These are phyloP conservation scores for Talaromyces stipitatus DNA, from an alignment of 495 filamentous ascomycete species.

Conservation along the genomic window DNA sequence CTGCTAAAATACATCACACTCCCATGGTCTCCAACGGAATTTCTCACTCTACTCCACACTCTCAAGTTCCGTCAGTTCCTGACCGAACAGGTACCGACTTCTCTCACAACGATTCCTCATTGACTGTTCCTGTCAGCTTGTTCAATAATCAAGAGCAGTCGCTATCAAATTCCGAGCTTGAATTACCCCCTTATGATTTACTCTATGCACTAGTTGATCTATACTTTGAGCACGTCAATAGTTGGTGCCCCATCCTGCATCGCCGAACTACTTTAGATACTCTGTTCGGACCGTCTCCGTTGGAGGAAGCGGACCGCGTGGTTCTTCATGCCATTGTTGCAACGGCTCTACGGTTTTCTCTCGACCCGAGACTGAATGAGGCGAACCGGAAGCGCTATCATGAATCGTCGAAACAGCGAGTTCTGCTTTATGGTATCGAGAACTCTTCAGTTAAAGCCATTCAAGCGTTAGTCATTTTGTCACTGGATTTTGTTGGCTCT, in stretches of 20 bases:
- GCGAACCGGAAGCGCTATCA: constrained; percentile 66
- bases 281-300: constrained; percentile 66
- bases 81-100: constrained; percentile 24
- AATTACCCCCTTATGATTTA: constrained; percentile 78
- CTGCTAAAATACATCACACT: constrained; percentile 21
- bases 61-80: constrained; percentile 10
- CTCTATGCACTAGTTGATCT: constrained; percentile 74
- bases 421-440: constrained; percentile 75
- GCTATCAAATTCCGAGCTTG: constrained; percentile 53
- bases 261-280: constrained; percentile 69
- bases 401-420: constrained; percentile 73
- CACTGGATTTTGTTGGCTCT: constrained; percentile 67
- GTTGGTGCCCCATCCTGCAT: constrained; percentile 86
- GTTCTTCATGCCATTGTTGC: constrained; percentile 82
- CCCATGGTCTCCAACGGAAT: constrained; percentile 17
- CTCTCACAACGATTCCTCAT: constrained; percentile 37
- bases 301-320: constrained; percentile 75
- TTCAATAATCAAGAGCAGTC: constrained; percentile 37
- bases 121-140: constrained; percentile 34
- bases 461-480: constrained; percentile 77
- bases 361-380: constrained; percentile 61
- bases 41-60: constrained; percentile 15
- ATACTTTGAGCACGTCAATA: constrained; percentile 87
- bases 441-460: constrained; percentile 82
- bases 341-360: constrained; percentile 75